Conservation (phyloP, 345 rosid genomes). For the Eucalyptus polyanthemos region DNA sequence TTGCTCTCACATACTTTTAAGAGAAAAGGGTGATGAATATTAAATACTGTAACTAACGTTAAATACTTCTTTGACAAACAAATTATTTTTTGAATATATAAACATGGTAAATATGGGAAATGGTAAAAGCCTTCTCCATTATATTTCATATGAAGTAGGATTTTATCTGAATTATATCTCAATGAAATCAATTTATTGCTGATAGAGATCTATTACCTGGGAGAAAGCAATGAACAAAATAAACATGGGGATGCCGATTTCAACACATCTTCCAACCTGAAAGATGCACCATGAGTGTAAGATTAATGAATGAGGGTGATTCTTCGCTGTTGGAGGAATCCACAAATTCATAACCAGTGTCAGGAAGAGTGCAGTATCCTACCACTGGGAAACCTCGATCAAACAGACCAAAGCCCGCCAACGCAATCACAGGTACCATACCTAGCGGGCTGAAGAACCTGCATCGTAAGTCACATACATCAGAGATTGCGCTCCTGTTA, state of each 20-base stretch:
- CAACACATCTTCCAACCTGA: constrained; percentile 84
- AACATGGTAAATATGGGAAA: neutral
- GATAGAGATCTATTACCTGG: constrained; percentile 30
- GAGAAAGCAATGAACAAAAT: constrained; percentile 69
- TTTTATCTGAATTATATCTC: neutral
- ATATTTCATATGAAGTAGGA: neutral
- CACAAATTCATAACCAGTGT: neutral
- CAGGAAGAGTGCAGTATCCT: neutral
- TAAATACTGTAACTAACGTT: neutral
- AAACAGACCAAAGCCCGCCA: constrained; percentile 90
- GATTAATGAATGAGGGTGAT: neutral
- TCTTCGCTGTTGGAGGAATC: neutral
- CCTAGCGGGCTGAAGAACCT: constrained; percentile 98
- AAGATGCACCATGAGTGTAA: neutral
- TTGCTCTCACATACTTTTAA: neutral
- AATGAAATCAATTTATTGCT: neutral
- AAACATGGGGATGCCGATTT: constrained; percentile 90
- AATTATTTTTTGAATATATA: neutral
- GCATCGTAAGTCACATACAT: neutral
- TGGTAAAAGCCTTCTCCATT: neutral
- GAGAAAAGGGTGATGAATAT: neutral
- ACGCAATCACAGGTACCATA: constrained; percentile 93
- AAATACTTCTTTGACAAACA: neutral
- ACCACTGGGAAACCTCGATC: constrained; percentile 99
- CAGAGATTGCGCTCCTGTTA: neutral